Percentiles rank a stretch among this genome's conserved stretches.
These are phyloP conservation scores for Pezicula neosporulosa DNA, from an alignment of 2,329 filamentous ascomycete genomes.

Conservation along the genomic window DNA sequence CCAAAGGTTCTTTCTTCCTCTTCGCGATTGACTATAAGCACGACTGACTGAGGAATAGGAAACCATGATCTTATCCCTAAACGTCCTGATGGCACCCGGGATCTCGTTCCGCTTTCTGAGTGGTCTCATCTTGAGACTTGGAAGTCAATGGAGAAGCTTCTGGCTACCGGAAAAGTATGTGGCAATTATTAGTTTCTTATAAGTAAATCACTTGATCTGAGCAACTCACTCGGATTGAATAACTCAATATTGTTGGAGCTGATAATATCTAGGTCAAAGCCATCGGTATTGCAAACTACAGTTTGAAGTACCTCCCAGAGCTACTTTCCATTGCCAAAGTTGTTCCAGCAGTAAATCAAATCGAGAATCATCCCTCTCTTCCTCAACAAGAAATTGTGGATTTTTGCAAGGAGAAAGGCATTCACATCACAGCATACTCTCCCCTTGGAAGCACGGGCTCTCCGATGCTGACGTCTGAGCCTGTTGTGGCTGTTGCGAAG, in stretches of 20 bases:
- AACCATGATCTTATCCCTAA: constrained; percentile 75
- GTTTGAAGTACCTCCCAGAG: constrained; percentile 28
- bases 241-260: constrained; percentile 59
- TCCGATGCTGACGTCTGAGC: constrained; percentile 52
- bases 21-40: constrained; percentile 3
- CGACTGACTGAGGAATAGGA: constrained; percentile 32
- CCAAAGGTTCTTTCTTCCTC: constrained; percentile 48
- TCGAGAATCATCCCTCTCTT: constrained; percentile 56
- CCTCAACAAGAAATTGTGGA: constrained; percentile 49
- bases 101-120: constrained; percentile 55
- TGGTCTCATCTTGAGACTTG: constrained; percentile 75
- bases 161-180: constrained; percentile 51
- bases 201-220: too few species aligned
- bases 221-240: constrained; percentile 49
- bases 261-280: constrained; percentile 39
- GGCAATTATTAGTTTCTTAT: too few species aligned
- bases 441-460: constrained; percentile 33
- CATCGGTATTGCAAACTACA: constrained; percentile 42
- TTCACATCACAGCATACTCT: constrained; percentile 50
- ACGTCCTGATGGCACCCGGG: constrained; percentile 67
- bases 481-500: constrained; percentile 61
- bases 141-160: constrained; percentile 69
- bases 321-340: constrained; percentile 38
- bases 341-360: constrained; percentile 54
- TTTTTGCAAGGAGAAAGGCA: constrained; percentile 45